Evolutionary conservation across 73 alveolate species (phyloP).

Genomic region (Breviolum minutum): DNA sequence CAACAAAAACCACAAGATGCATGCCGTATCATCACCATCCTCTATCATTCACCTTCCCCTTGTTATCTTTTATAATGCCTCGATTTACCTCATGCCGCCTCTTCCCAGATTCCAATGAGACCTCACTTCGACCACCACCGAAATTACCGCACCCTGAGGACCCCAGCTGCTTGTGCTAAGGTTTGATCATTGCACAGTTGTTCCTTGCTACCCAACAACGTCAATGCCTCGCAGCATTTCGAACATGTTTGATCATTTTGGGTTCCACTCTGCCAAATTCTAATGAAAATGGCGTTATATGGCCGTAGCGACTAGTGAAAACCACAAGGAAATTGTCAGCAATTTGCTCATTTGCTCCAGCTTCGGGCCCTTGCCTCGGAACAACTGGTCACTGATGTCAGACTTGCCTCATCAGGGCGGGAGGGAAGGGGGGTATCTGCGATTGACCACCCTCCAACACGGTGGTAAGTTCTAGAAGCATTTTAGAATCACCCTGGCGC

Average conservation of each 20-base stretch:
- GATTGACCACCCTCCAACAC: background rate
- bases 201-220: conserved; percentile 40
- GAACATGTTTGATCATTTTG: background rate
- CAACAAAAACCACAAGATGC: no score
- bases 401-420: conserved; percentile 34
- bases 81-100: no score
- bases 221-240: background rate
- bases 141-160: background rate
- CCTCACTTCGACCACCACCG: no score
- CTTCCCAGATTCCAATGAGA: no score
- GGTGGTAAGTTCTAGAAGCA: no score
- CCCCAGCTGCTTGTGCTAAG: conserved; percentile 41
- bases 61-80: no score
- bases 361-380: conserved; percentile 50
- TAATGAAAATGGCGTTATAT: background rate
- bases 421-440: background rate
- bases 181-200: conserved; percentile 29
- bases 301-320: no score
- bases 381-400: conserved; percentile 35
- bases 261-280: background rate
- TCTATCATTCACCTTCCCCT: no score
- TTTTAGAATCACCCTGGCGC: no score
- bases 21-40: no score
- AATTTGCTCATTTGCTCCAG: no score
- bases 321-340: no score